phyloP scores from a whole-genome alignment of 257 asterid species.

The Solanum stenotomum region DNA sequence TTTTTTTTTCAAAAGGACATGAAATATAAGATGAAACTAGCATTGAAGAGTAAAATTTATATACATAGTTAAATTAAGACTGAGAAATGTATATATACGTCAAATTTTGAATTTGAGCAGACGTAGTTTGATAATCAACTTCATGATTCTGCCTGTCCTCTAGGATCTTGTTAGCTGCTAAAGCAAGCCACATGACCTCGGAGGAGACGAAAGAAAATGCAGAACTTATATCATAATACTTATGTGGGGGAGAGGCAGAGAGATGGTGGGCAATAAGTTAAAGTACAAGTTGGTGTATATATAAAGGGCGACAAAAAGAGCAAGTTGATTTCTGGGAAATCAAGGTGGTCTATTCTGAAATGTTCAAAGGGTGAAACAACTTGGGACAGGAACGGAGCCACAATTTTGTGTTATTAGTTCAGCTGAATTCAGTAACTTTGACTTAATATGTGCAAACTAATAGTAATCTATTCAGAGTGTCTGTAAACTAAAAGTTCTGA shows the following conservation, averaged over 20 bases:
- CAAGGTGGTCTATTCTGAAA: not conserved
- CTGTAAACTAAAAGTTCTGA: not conserved
- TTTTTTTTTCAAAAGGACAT: not conserved
- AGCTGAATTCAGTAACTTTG: not conserved
- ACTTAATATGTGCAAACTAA: not conserved
- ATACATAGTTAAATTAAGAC: not conserved
- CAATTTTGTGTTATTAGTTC: not conserved
- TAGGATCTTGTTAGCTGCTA: conserved; percentile 16
- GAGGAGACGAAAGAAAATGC: not conserved
- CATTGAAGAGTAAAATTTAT: not conserved
- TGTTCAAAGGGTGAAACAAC: not conserved
- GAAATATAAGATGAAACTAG: conserved; percentile 2
- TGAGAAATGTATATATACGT: conserved; percentile 11
- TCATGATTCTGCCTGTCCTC: conserved; percentile 1
- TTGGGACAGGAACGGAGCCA: not conserved
- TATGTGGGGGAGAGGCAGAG: not conserved
- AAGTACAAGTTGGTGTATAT: not conserved
- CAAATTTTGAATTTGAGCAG: conserved; percentile 12
- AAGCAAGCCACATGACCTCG: conserved; percentile 11
- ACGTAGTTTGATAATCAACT: not conserved
- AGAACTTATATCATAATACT: not conserved
- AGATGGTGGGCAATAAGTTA: not conserved
- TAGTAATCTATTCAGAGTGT: not conserved
- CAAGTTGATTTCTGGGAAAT: not conserved
- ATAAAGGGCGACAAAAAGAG: not conserved